Evolutionary conservation across 148 eudicot species (phyloP).

Genomic region (Euryodendron excelsum): DNA sequence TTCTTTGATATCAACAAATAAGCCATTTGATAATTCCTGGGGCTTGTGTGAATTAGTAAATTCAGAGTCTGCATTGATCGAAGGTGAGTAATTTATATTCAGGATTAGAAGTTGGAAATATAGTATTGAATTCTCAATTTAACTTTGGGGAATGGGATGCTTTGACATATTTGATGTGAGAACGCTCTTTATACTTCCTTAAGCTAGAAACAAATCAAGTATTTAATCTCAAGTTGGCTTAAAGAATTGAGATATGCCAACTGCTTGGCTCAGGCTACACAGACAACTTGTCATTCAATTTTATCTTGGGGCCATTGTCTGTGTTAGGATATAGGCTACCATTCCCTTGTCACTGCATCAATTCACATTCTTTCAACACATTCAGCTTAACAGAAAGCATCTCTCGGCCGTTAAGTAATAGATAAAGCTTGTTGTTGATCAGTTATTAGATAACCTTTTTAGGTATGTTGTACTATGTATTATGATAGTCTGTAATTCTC

Average conservation of each 20-base stretch:
- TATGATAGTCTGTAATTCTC: neutral
- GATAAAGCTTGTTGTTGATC: neutral
- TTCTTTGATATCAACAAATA: constrained; percentile 2
- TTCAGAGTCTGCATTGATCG: neutral
- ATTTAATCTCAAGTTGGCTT: neutral
- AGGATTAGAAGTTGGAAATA: neutral
- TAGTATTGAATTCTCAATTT: neutral
- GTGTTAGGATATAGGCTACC: neutral
- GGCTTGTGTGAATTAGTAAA: neutral
- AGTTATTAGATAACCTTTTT: neutral
- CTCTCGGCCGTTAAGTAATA: neutral
- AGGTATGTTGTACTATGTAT: too few species aligned
- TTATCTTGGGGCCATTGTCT: neutral
- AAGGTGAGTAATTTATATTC: neutral
- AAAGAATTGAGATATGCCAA: neutral
- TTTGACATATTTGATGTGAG: neutral
- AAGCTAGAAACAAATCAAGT: neutral
- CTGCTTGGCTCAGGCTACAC: neutral
- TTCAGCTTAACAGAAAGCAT: neutral
- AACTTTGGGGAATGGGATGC: neutral
- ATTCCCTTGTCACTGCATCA: too few species aligned
- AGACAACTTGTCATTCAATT: neutral
- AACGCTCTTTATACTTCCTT: neutral
- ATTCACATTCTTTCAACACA: neutral
- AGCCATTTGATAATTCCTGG: neutral